Base-by-base conservation (phyloP, 768 basidiomycete genomes). In the Tephrocybe sp. region DNA sequence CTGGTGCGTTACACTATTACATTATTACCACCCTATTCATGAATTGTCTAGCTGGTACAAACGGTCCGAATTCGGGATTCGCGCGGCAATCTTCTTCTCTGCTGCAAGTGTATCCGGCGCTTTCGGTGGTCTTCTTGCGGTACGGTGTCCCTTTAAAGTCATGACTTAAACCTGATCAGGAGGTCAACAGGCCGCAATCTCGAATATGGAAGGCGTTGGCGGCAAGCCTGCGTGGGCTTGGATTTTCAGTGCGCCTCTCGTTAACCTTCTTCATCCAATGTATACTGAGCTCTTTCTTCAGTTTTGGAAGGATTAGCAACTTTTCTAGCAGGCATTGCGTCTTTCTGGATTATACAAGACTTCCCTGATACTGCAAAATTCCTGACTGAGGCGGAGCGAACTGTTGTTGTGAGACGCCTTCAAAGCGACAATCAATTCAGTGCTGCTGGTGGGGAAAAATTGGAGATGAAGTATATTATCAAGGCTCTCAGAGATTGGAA, bases 31-130 rank as follows among this genome's bases (percentile, higher is more conserved):
- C 35, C 22, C 30, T 7, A 19, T 26, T 41, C 32, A 21, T 45
- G 21, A 36, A 21, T 27, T 31, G 1, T 12, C n/a, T 39, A 76
- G 72, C 52, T 79, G 73, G 78, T 76, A 75, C 57, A 78, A 84
- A 57, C 86, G 88, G 28, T 83, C 83, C 12, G 91, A 92, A 60
- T 88, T 89, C 54, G 89, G 87, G 50, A 71, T 83, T 66, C 57
- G 75, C 7, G 76, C 82, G 21, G 82, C 86, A 0, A 59, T 89
- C 24, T 89, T 89, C 69, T 89, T 88, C 69, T 81, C 82, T 0
- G 86, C 89, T 3, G 89, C 89, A 0, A 89, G 87, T 2, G 79
- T 88, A 0, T 83, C 87, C 2, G 91, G 89, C n/a, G 88, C 89
- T 18, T 91, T 91, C 55, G 86, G 86, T 45, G 87, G 87, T 42